Base-by-base conservation (phyloP, 139 green algal species). In the Nannochloris sp. region DNA sequence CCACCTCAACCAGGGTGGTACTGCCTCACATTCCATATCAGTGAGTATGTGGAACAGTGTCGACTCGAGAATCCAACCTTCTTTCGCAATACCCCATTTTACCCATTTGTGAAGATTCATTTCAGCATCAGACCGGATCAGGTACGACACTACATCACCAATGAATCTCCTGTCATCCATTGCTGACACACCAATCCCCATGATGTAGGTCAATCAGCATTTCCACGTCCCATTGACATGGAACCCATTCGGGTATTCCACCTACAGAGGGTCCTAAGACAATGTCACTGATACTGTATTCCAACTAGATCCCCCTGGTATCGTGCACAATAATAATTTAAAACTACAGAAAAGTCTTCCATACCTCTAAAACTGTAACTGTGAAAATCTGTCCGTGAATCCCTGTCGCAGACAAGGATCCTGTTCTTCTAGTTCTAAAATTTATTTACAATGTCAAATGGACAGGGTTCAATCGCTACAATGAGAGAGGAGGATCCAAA, bases 141-240 rank as follows among this genome's bases (percentile, higher is more conserved):
- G 69, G 79, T 73, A 36, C 14, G 51, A 13, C 20, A 23, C 20
- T 23, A 23, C 20, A 23, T 23, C 20, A 23, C 20, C 20, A 23
- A 23, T 23, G 20, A 23, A 23, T 23, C 20, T 23, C 20, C 20
- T 23, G 20, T 23, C 20, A 23, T 23, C 20, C 20, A 23, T 23
- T 23, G 0, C 20, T 23, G 20, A 23, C 20, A 23, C 20, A 23
- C 20, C 20, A 23, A 23, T 64, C 5, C 56, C 9, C 11, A 6
- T 51, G 14, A 14, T 36, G 66, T 59, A 70, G 71, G 44, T 37
- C 16, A 77, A 74, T 49, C 49, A 95, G 70, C 91, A 97, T 73
- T 97, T 95, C 65, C 91, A 97, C 71, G 84, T 97, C n/a, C 91
- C 91, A 25, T 67, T 97, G 56, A 89, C 95, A 37, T 87, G 95